phyloP scores from a whole-genome alignment of 768 basidiomycete species.

The Asterophora parasitica region DNA sequence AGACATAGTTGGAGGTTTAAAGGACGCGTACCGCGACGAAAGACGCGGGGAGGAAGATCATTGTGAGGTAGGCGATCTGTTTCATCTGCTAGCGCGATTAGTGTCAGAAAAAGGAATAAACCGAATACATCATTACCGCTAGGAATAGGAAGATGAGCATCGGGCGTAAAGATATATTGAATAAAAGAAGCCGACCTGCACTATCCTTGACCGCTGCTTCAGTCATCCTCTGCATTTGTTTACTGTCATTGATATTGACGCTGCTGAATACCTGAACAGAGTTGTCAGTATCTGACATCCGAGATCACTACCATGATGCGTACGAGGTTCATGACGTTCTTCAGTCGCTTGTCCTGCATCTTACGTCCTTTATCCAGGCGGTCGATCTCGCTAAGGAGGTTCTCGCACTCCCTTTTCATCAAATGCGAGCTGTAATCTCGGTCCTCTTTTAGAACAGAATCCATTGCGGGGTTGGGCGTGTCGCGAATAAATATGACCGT shows the following conservation, averaged over 20 bases:
- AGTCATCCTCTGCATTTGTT: conserved; percentile 47
- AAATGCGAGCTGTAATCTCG: conserved; percentile 25
- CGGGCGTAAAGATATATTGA: background rate
- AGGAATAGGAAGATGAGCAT: background rate
- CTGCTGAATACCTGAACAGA: conserved; percentile 47
- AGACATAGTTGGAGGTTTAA: background rate
- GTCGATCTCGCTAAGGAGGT: conserved; percentile 45
- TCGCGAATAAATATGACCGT: conserved; percentile 41
- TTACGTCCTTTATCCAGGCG: conserved; percentile 34
- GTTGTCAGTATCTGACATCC: background rate
- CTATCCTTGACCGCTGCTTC: conserved; percentile 47
- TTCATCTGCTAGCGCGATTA: conserved; percentile 34
- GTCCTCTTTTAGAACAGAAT: conserved; percentile 25
- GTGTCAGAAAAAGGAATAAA: background rate
- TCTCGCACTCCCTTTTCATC: conserved; percentile 44
- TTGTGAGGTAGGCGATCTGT: conserved; percentile 57
- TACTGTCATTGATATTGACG: conserved; percentile 55
- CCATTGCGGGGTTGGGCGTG: conserved; percentile 47
- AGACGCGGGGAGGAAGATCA: conserved; percentile 57
- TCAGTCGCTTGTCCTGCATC: conserved; percentile 46
- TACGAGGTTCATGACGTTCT: conserved; percentile 51
- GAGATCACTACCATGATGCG: conserved; percentile 7
- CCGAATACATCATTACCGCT: conserved; percentile 18
- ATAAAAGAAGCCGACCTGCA: conserved; percentile 29
- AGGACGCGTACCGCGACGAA: conserved; percentile 40